Percentiles rank a stretch among this genome's conserved stretches.
Conservation (phyloP, 164 flowering plant genomes). For the Liriodendron chinense region DNA sequence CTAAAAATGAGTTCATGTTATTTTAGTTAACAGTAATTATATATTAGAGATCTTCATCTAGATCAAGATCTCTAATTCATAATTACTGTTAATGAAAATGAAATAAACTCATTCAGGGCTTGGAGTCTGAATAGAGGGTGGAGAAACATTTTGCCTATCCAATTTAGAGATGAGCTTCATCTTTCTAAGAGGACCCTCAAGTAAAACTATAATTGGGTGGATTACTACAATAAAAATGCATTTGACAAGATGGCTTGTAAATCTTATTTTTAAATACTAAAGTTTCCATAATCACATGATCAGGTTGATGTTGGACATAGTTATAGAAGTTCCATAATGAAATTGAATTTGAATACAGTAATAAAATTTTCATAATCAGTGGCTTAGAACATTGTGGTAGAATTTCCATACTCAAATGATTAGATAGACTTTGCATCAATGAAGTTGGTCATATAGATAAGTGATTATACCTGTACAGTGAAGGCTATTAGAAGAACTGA, state of each 20-base stretch:
- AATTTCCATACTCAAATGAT: background rate
- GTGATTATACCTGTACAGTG: conserved; percentile 25
- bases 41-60: too few species aligned
- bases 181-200: too few species aligned
- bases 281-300: background rate
- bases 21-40: too few species aligned
- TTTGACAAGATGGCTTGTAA: background rate
- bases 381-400: background rate
- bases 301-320: background rate
- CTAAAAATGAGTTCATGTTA: too few species aligned
- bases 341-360: background rate
- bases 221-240: background rate
- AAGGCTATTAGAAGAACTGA: conserved; percentile 51
- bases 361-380: background rate
- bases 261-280: background rate
- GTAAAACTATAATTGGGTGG: background rate
- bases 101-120: background rate
- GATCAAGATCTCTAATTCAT: too few species aligned
- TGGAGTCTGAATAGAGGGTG: background rate
- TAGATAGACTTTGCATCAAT: too few species aligned
- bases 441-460: too few species aligned
- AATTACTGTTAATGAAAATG: too few species aligned
- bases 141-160: background rate
- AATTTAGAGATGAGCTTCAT: background rate
- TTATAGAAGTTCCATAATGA: background rate